These are phyloP conservation scores for Monosporozyma solicola DNA, from an alignment of 805 yeast species.

Conservation along the genomic window DNA sequence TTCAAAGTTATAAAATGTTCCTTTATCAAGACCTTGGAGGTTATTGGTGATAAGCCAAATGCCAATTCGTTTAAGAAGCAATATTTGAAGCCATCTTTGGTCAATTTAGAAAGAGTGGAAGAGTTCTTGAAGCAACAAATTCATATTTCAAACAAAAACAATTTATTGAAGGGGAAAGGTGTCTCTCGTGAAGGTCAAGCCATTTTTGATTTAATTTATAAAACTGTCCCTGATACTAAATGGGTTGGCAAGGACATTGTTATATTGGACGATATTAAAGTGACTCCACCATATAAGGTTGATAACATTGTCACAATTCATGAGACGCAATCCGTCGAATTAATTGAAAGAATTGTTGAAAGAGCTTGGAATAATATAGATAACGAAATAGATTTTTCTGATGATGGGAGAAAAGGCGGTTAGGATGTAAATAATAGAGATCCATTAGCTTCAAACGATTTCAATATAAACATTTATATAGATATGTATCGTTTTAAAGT, in stretches of 20 bases:
- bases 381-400: slow-evolving; percentile 4
- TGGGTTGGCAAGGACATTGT: slow-evolving; percentile 39
- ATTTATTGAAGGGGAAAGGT: slow-evolving; percentile 28
- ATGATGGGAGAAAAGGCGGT: slow-evolving; percentile 44
- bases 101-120: slow-evolving; percentile 24
- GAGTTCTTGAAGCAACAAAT: slow-evolving; percentile 20
- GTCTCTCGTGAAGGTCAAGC: slow-evolving; percentile 37
- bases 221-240: slow-evolving; percentile 36
- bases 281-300: slow-evolving; percentile 37
- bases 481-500: not conserved
- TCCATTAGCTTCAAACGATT: not conserved
- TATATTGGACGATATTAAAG: slow-evolving; percentile 38
- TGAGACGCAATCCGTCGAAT: slow-evolving; percentile 28
- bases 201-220: slow-evolving; percentile 36
- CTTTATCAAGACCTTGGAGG: slow-evolving; percentile 46
- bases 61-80: slow-evolving; percentile 26
- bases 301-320: slow-evolving; percentile 17
- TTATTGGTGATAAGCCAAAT: slow-evolving; percentile 33
- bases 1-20: slow-evolving; percentile 49
- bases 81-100: slow-evolving; percentile 29
- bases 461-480: not conserved
- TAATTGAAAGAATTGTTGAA: slow-evolving; percentile 42
- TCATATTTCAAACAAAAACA: slow-evolving; percentile 17
- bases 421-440: slow-evolving; percentile 13
- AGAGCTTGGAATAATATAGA: slow-evolving; percentile 41